A percentile compares a stretch with the other conserved stretches of the same genome.
Conservation (phyloP, 352 stramenopile genomes). For the Pythium insidiosum region DNA sequence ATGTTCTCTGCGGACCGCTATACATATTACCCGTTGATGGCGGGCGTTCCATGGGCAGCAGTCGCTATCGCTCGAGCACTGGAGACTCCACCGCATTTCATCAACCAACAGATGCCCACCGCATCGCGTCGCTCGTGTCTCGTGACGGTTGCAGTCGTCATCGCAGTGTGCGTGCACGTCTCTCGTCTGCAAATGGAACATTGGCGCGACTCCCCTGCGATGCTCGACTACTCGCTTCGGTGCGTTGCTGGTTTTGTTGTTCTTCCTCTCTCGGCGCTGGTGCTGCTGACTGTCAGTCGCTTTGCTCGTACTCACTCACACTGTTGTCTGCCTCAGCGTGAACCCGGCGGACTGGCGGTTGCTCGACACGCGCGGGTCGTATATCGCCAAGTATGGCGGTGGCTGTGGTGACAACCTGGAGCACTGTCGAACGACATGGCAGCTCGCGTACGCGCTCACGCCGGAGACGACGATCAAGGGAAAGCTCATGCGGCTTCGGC, state of each 20-base stretch:
- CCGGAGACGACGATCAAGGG: slow-evolving; percentile 14
- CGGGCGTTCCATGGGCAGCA: slow-evolving; percentile 35
- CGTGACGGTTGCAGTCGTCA: no score
- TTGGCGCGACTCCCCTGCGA: slow-evolving; percentile 14
- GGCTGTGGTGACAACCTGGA: neutral
- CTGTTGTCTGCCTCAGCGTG: slow-evolving; percentile 1
- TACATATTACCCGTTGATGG: slow-evolving; percentile 44
- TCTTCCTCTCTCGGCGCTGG: no score
- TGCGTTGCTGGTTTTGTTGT: no score
- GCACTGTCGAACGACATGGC: slow-evolving; percentile 5
- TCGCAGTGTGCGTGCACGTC: slow-evolving; percentile 1
- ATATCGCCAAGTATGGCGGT: neutral
- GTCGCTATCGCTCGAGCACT: no score
- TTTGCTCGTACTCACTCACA: neutral
- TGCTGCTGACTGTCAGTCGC: neutral
- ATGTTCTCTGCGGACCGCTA: slow-evolving; percentile 47
- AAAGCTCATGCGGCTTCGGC: slow-evolving; percentile 12
- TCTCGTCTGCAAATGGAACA: slow-evolving; percentile 7
- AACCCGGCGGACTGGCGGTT: slow-evolving; percentile 27
- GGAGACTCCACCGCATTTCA: no score
- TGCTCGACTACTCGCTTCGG: slow-evolving; percentile 7
- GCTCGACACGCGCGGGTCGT: slow-evolving; percentile 8
- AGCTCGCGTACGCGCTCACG: slow-evolving; percentile 10
- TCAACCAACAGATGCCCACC: neutral
- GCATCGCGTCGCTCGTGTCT: no score